phyloP scores from a whole-genome alignment of 805 yeast genomes.

The Lipomyces chichibuensis region DNA sequence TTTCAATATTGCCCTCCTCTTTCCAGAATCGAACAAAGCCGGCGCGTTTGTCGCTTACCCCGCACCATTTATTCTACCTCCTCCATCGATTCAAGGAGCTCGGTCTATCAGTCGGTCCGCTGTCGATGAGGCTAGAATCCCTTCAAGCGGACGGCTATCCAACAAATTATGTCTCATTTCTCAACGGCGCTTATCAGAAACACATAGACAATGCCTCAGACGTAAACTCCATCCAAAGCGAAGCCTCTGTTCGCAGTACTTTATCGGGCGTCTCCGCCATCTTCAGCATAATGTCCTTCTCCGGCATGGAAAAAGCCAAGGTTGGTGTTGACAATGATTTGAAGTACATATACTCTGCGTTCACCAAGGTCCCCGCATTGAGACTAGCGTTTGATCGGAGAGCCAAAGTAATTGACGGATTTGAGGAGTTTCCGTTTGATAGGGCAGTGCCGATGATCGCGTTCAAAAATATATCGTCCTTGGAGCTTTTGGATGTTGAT shows the following conservation, averaged over 20 bases:
- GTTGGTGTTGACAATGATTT: conserved; percentile 35
- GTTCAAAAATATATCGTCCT: conserved; percentile 64
- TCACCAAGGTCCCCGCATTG: conserved; percentile 67
- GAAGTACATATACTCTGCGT: conserved; percentile 62
- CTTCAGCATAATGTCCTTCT: conserved; percentile 44
- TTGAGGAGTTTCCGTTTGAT: conserved; percentile 73
- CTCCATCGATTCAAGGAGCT: conserved; percentile 59
- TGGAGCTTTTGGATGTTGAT: conserved; percentile 62
- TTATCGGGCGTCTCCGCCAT: conserved; percentile 53
- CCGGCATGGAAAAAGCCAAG: conserved; percentile 30
- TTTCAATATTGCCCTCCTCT: conserved; percentile 17
- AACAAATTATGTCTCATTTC: conserved; percentile 58
- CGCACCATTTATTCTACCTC: conserved; percentile 65
- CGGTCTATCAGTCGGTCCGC: conserved; percentile 59
- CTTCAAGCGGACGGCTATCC: conserved; percentile 57
- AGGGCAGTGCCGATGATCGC: conserved; percentile 65
- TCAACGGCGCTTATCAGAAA: conserved; percentile 42
- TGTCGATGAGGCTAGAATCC: conserved; percentile 61
- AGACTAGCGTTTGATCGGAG: conserved; percentile 63
- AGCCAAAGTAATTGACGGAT: conserved; percentile 59
- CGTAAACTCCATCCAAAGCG: conserved; percentile 38
- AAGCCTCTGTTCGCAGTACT: conserved; percentile 40
- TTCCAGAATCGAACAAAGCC: conserved; percentile 12
- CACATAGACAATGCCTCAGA: conserved; percentile 34
- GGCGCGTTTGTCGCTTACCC: conserved; percentile 56